Evolutionary conservation across 2,329 filamentous ascomycete species (phyloP).

Genomic region (Pseudocercospora fuligena): DNA sequence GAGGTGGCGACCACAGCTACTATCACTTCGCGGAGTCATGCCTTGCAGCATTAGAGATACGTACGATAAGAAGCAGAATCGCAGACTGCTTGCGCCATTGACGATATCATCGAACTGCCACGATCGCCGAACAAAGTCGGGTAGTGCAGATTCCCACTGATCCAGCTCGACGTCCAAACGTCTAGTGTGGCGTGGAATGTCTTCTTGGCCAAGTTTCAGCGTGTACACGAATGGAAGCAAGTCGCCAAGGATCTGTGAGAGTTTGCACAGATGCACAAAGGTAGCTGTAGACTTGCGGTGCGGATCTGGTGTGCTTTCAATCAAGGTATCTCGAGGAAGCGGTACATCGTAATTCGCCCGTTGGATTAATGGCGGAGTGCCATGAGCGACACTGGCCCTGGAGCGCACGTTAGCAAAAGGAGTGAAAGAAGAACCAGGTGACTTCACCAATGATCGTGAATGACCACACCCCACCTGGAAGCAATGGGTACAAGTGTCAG

Average conservation of each 20-base stretch:
- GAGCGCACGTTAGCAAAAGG: slow-evolving; percentile 20
- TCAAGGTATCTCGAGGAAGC: slow-evolving; percentile 51
- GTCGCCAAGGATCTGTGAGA: slow-evolving; percentile 51
- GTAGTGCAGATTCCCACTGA: slow-evolving; percentile 42
- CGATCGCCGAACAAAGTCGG: slow-evolving; percentile 36
- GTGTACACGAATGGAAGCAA: slow-evolving; percentile 47
- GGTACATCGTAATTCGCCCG: slow-evolving; percentile 62
- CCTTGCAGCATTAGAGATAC: too few relatives aligned
- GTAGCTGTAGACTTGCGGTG: slow-evolving; percentile 50
- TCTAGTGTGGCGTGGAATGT: slow-evolving; percentile 39
- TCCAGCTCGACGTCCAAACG: slow-evolving; percentile 42
- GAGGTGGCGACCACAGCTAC: too few relatives aligned
- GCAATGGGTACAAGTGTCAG: too few relatives aligned
- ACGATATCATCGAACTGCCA: background rate
- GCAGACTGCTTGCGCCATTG: slow-evolving; percentile 43
- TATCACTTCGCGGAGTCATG: too few relatives aligned
- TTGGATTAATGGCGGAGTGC: slow-evolving; percentile 58
- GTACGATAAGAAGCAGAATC: slow-evolving; percentile 46
- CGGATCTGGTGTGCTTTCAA: slow-evolving; percentile 21
- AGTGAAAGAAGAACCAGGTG: background rate
- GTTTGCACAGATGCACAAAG: slow-evolving; percentile 58
- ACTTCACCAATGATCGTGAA: slow-evolving; percentile 59
- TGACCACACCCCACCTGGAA: slow-evolving; percentile 59
- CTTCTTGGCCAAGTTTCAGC: slow-evolving; percentile 39
- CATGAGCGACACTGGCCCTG: slow-evolving; percentile 61